Base-by-base conservation (phyloP, 257 asterid genomes). In the Salvia hispanica region DNA sequence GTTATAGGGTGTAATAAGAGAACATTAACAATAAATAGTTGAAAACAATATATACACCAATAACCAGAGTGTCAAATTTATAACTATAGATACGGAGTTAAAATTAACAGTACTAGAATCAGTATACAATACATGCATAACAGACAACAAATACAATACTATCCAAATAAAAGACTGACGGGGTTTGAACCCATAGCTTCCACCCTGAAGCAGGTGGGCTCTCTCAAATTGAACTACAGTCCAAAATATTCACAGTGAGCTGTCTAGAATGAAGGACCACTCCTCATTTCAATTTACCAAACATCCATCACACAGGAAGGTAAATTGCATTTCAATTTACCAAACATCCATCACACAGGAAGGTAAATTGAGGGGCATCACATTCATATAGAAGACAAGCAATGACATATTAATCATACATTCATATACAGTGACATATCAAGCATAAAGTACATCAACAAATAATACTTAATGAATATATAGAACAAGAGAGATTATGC, bases 151-250 rank as follows among this genome's bases (percentile, higher is more conserved):
- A n/a, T n/a, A n/a, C n/a, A 11, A 12, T 5, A 56, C 3, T 7
- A 4, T 18, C 9, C 11, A 16, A 18, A 16, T 3, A 16, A 16
- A 50, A 51, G 66, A 60, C 66, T 60, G 37, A 39, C 51, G 66
- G 66, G 66, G 21, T 13, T 40, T 28, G 80, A 72, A 76, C 80
- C 80, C 80, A 53, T 71, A 71, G 53, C 77, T 34, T 43, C 66
- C 80, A 71, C 62, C 77, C 58, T 10, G 31, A 9, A 34, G 7
- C 2, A 57, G 80, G 71, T 44, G 77, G 71, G 77, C 80, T 71
- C 77, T 54, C 39, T 9, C 76, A 64, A 76, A 58, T 76, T 76
- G 77, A 76, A 63, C 67, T 66, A 76, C n/a, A n/a, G n/a, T 71
- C 80, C 80, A 54, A 56, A 46, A 11, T 44, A 5, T 4, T n/a